Conservation (phyloP, 78 protist genomes). For the slime mould (Dictyostelium discoideum) region DNA sequence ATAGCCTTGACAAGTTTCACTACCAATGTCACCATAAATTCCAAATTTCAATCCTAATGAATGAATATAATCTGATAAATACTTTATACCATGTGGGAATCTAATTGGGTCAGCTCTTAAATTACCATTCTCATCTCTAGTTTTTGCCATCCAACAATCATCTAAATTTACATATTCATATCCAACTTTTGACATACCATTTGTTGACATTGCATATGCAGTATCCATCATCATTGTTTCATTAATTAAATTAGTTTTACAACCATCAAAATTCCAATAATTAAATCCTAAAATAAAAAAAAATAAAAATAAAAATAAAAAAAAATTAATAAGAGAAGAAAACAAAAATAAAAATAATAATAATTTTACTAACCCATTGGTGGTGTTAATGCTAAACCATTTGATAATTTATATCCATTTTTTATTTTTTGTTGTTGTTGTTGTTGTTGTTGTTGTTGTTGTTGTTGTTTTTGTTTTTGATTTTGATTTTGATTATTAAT, state of each 20-base stretch:
- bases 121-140: not conserved
- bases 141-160: constrained; percentile 79
- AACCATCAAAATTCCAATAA: not conserved
- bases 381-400: constrained; percentile 54
- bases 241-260: constrained; percentile 62
- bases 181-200: constrained; percentile 87
- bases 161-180: constrained; percentile 86
- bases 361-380: constrained; percentile 28
- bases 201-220: constrained; percentile 81
- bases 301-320: not conserved
- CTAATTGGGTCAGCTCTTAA: constrained; percentile 73
- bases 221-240: constrained; percentile 75
- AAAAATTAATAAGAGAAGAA: not conserved
- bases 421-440: not conserved
- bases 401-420: not conserved
- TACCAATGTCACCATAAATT: constrained; percentile 88
- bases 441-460: not conserved
- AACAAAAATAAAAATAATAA: not conserved
- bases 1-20: constrained; percentile 81
- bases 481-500: not conserved
- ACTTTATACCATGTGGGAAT: constrained; percentile 92
- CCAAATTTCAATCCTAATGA: constrained; percentile 89
- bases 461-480: not conserved
- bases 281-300: not conserved
- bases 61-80: constrained; percentile 86